Evolutionary conservation across 2,329 filamentous ascomycete species (phyloP), one percentile per base, ranked within the genome.

Genomic region (Zasmidium citrigriseum): DNA sequence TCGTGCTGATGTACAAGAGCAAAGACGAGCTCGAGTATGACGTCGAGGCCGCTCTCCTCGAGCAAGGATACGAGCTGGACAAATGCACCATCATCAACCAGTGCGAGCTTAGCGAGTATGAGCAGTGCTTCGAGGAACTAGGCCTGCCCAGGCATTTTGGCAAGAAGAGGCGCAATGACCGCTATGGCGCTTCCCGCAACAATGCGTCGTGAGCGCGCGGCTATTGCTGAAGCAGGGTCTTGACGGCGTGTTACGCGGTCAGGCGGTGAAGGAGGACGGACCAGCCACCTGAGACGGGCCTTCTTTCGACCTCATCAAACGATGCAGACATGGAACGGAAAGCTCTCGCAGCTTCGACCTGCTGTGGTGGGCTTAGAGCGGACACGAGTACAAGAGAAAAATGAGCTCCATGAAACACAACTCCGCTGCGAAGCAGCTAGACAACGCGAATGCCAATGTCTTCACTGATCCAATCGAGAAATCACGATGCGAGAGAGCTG

Each of bases 131-230:
- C 51, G 63, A 62, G 57, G 38, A 58, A 25, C 53, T 64, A 41
- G 67, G 67, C 1, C 54, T 67, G 44, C 65, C 67, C 4, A 57
- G 64, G 21, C 67, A 68, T 51, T 67, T 69, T 60, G 67, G 67
- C n/a, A 60, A 48, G 54, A 64, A 63, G 59, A 52, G 50, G 55
- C 56, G 54, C 50, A 44, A 51, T 47, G 58, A 64, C 55, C 59
- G 57, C 52, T 64, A 57, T 59, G 14, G 55, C 24, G 60, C 57
- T 25, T 57, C 52, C 7, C 34, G 18, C 4, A 11, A 11, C 29
- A 56, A 46, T 44, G 49, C 61, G 23, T 53, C 44, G 27, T 54
- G 58, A 60, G 34, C 47, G 46, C n/a, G 46, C 7, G 34, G 34
- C 12, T 10, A 4, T 9, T 41, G 18, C 5, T 41, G 34, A n/a